Conservation (phyloP, 345 rosid genomes). For the Tarenaya hassleriana region DNA sequence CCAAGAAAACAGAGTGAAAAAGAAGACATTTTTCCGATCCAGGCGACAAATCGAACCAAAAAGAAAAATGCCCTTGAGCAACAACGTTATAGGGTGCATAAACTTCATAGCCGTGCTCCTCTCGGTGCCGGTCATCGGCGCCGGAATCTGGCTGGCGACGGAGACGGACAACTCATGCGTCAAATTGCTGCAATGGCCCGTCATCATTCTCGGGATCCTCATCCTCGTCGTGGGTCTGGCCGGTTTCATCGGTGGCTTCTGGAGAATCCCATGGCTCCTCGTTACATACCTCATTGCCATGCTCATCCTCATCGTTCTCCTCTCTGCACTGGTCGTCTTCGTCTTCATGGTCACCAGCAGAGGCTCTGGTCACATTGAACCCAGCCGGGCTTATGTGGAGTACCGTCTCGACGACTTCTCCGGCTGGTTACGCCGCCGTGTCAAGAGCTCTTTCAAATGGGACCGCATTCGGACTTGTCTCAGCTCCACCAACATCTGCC, state of each 20-base stretch:
- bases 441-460: conserved; percentile 72
- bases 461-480: conserved; percentile 65
- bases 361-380: conserved; percentile 75
- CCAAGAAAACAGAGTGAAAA: too few relatives aligned
- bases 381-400: conserved; percentile 73
- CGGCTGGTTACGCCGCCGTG: conserved; percentile 68
- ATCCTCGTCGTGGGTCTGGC: conserved; percentile 59
- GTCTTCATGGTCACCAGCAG: conserved; percentile 65
- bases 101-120: conserved; percentile 85
- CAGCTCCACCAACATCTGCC: conserved; percentile 52
- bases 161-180: conserved; percentile 80
- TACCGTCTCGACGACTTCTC: conserved; percentile 70
- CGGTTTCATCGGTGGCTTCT: conserved; percentile 81
- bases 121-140: conserved; percentile 75
- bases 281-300: conserved; percentile 61
- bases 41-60: neutral
- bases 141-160: conserved; percentile 79
- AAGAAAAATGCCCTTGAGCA: conserved; percentile 68
- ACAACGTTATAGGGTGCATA: conserved; percentile 70
- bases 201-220: conserved; percentile 65
- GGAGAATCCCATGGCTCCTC: conserved; percentile 81
- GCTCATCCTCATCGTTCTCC: conserved; percentile 63
- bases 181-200: conserved; percentile 86
- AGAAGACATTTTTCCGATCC: too few relatives aligned
- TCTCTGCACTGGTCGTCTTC: conserved; percentile 58